Evolutionary conservation across 2,329 filamentous ascomycete genomes (phyloP).

Genomic region (Alternaria tenuissima): DNA sequence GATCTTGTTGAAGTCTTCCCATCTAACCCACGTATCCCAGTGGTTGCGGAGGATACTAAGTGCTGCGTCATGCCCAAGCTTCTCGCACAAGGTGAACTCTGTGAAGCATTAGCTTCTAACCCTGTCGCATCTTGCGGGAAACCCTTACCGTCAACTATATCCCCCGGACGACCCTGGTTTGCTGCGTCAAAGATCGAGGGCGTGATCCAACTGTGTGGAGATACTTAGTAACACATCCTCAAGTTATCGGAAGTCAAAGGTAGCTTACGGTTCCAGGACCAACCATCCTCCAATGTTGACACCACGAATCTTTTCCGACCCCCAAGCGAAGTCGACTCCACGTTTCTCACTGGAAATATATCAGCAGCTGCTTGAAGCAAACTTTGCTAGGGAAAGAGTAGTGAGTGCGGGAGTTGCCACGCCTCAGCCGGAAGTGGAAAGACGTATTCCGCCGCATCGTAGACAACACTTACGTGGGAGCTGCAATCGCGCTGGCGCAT

Average conservation of each 20-base stretch:
- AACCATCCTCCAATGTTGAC: slow-evolving; percentile 63
- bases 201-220: slow-evolving; percentile 60
- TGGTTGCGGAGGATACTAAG: slow-evolving; percentile 56
- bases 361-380: slow-evolving; percentile 18
- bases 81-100: slow-evolving; percentile 61
- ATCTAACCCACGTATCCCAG: slow-evolving; percentile 62
- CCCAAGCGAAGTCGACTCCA: slow-evolving; percentile 57
- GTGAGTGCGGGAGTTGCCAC: background rate
- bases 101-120: background rate
- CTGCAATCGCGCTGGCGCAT: slow-evolving; percentile 34
- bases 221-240: background rate
- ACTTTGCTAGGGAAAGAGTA: background rate
- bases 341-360: slow-evolving; percentile 39
- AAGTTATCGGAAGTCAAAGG: background rate
- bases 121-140: background rate
- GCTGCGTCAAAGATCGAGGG: slow-evolving; percentile 62
- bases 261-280: slow-evolving; percentile 55
- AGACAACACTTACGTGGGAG: slow-evolving; percentile 41
- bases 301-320: slow-evolving; percentile 59
- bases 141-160: slow-evolving; percentile 52
- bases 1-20: slow-evolving; percentile 65
- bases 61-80: slow-evolving; percentile 58
- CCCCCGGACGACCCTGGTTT: slow-evolving; percentile 33
- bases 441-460: slow-evolving; percentile 3
- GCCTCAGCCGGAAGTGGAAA: slow-evolving; percentile 2